Base-by-base conservation (phyloP, 2,329 filamentous ascomycete species). In the Arthroderma uncinatum region DNA sequence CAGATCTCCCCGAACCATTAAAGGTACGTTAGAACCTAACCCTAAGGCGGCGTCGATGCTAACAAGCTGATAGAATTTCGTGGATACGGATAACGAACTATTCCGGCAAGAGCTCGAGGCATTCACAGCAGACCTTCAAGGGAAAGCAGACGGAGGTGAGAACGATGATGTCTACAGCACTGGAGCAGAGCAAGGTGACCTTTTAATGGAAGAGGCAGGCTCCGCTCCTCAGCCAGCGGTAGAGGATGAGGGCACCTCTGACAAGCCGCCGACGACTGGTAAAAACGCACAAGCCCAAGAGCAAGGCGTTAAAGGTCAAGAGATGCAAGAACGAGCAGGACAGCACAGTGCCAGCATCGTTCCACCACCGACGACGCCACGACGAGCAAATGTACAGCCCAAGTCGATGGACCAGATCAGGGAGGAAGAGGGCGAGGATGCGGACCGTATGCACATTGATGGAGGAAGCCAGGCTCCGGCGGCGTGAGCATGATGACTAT, bases 71-170 rank as follows among this genome's bases (percentile, higher is more conserved):
- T 58, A 75, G 69, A 64, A 71, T 28, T 80, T 81, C 58, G 73
- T 79, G n/a, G 70, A 75, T 34, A 67, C 67, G 44, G 79, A 81
- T 62, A 80, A 79, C 50, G 62, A 68, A 54, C 63, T 66, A 16
- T 76, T 76, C 57, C 66, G 67, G 23, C 60, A 62, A 0, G 73
- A 74, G 54, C 65, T 70, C 54, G 59, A 66, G 21, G 65, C 65
- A 19, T 60, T 64, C n/a, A 58, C 25, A 14, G 30, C 19, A 10
- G 53, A 53, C 4, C 28, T 36, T 34, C 16, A 52, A 34, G 47
- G 8, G 14, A 52, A 30, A 23, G 23, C 23, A 7, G 28, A 28
- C 21, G 16, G 19, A 6, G 39, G 14, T 7, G 39, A n/a, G 7
- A 21, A 21, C 5, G 39, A 5, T 7, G 39, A 42, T n/a, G 39